Evolutionary conservation across 257 asterid genomes (phyloP).

Genomic region (Coffea canephora): DNA sequence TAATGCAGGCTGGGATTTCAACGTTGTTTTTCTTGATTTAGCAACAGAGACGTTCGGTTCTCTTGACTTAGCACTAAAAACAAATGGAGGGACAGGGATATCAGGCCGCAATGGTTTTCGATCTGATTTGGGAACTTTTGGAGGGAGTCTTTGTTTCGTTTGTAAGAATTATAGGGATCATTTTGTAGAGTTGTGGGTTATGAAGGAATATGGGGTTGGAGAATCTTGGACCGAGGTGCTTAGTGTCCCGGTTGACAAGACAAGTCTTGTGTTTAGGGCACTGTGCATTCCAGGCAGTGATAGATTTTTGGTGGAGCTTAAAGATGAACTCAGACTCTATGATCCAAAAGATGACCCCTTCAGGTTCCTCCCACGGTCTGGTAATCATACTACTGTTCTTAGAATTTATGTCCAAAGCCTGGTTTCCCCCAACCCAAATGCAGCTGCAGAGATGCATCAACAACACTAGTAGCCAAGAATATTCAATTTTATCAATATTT

Average conservation of each 20-base stretch:
- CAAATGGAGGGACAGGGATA: conserved; percentile 9
- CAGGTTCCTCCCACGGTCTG: neutral
- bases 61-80: neutral
- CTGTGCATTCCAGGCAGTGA: neutral
- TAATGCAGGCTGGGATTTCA: neutral
- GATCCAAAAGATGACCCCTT: neutral
- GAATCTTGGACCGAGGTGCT: conserved; percentile 36
- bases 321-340: neutral
- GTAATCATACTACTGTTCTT: too few relatives aligned
- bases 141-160: conserved; percentile 30
- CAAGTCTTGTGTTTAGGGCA: too few relatives aligned
- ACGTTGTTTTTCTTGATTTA: conserved; percentile 37
- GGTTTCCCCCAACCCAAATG: neutral
- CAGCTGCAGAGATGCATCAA: neutral
- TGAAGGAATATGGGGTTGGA: conserved; percentile 27
- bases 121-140: conserved; percentile 22
- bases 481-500: too few relatives aligned
- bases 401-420: neutral
- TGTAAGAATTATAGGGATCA: conserved; percentile 8
- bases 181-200: conserved; percentile 37
- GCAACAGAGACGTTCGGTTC: conserved; percentile 28
- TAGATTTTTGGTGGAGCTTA: neutral
- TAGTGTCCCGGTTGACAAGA: conserved; percentile 12
- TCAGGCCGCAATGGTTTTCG: neutral
- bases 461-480: neutral